phyloP scores from a whole-genome alignment of 2,329 filamentous ascomycete species.

The Monosporascus sp. region DNA sequence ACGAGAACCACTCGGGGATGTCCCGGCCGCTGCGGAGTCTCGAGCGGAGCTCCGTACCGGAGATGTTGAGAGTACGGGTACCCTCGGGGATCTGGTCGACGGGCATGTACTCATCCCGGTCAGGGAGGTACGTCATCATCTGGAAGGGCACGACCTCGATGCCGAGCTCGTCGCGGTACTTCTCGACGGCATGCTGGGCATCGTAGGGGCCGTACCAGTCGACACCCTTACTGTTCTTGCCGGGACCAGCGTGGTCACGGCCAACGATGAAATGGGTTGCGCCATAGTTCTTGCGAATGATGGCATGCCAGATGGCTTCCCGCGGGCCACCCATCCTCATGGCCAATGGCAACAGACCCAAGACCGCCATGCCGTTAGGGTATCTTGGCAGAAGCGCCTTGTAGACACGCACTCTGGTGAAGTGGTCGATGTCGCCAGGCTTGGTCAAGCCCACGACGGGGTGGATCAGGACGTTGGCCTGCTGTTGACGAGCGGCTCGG shows the following conservation, averaged over 20 bases:
- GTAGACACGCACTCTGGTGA: conserved; percentile 98
- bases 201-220: conserved; percentile 99
- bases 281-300: conserved; percentile 99
- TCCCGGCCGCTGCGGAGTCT: conserved; percentile 87
- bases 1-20: conserved; percentile 99
- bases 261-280: conserved; percentile 99
- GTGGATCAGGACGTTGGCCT: conserved; percentile 98
- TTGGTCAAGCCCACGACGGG: conserved; percentile 98
- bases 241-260: conserved; percentile 94
- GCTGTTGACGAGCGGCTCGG: conserved; percentile 87
- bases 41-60: conserved; percentile 83
- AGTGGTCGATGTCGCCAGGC: conserved; percentile 99
- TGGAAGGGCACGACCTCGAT: conserved; percentile 99
- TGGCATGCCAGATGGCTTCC: conserved; percentile 99
- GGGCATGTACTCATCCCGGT: conserved; percentile 93
- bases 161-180: conserved; percentile 92
- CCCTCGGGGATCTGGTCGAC: conserved; percentile 83
- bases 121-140: conserved; percentile 98
- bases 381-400: conserved; percentile 94
- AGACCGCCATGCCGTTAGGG: conserved; percentile 97
- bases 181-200: conserved; percentile 91
- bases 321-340: conserved; percentile 99
- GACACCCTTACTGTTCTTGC: conserved; percentile 94
- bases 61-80: conserved; percentile 82
- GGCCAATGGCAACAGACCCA: conserved; percentile 88